These are phyloP conservation scores for Trichophyton rubrum DNA, from an alignment of 2,329 filamentous ascomycete genomes.

Conservation along the genomic window DNA sequence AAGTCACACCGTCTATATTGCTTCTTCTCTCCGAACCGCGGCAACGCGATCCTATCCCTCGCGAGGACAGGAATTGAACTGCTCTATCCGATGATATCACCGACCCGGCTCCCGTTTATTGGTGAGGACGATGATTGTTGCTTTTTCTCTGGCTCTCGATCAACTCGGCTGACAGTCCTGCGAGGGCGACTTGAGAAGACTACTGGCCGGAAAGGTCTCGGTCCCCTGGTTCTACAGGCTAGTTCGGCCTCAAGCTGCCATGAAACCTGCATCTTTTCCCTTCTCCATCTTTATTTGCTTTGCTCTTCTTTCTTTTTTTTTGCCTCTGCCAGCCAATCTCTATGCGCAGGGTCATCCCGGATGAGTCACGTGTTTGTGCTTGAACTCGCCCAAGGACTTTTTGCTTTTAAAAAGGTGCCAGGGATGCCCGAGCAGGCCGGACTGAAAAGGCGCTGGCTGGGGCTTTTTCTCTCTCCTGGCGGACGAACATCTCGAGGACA, in stretches of 20 bases:
- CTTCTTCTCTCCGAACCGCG: background rate
- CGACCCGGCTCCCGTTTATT: background rate
- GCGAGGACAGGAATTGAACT: background rate
- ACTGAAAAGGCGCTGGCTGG: background rate
- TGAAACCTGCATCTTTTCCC: background rate
- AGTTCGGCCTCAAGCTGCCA: background rate
- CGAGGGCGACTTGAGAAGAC: no score
- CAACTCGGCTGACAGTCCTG: background rate
- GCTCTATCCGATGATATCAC: conserved; percentile 1
- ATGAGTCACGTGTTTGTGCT: background rate
- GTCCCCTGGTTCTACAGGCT: background rate
- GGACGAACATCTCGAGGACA: background rate
- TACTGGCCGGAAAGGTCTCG: background rate
- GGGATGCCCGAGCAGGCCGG: background rate
- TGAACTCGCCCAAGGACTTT: background rate
- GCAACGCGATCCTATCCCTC: background rate
- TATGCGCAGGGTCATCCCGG: background rate
- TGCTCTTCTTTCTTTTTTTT: background rate
- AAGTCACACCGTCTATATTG: background rate
- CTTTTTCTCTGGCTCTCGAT: background rate
- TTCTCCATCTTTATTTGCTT: background rate
- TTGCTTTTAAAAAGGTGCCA: background rate
- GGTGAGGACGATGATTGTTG: background rate
- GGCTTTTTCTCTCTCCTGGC: background rate
- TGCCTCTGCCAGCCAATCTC: background rate